Evolutionary conservation across 345 rosid species (phyloP), one percentile per base, ranked within the genome.

Genomic region (Crucihimalaya himalaica): DNA sequence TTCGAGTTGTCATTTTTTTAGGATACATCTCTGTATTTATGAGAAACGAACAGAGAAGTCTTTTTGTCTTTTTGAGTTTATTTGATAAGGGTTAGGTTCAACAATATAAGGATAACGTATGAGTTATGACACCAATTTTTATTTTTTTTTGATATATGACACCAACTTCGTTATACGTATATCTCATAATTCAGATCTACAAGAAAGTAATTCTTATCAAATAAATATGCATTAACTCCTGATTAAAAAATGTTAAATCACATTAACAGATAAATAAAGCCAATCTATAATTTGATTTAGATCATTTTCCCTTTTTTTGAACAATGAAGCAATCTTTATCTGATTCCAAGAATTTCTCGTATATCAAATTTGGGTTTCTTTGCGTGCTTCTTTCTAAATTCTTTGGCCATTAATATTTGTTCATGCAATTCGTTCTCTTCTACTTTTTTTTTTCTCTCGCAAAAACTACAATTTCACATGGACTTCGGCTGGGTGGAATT

Each of bases 241-340:
- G 5, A 35, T 5, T 2, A 37, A 61, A 1, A n/a, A 34, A 7
- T 3, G 18, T 27, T 13, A 14, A 16, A 9, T 14, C 56, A 31
- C 9, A 5, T 8, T 29, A 56, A 39, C 5, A 28, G 5, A 50
- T n/a, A 35, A 34, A 9, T n/a, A 58, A 23, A 35, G 6, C 13
- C 28, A 53, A 27, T 52, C 51, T 11, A 37, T 42, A 54, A 54
- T 13, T 10, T 50, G n/a, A 15, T 42, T 28, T 47, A 31, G 31
- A 32, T 65, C 0, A 11, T 4, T 63, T 51, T 9, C 43, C 13
- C 0, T 31, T 18, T 16, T 74, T 50, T 27, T 7, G 45, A 66
- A 58, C 14, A 54, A 48, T 5, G 50, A 46, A 47, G 25, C 60
- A 75, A 67, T 68, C 73, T 75, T 75, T 75, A n/a, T 50, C 28